Conservation (phyloP, 1,284 basidiomycete genomes). For the Meripilus lineatus region DNA sequence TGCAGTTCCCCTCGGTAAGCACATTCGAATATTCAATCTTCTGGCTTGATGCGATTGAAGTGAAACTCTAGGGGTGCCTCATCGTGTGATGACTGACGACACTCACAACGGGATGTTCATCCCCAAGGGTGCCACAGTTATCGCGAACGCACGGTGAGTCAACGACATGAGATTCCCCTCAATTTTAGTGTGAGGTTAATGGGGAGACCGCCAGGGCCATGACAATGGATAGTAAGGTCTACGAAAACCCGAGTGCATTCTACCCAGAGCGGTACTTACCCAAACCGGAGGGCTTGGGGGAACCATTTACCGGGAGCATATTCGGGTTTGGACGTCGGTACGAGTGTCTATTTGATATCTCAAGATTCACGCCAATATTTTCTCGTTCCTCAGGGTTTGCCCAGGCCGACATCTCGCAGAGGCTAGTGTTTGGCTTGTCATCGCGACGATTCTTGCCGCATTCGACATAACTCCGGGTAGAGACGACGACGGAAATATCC, state of each 20-base stretch:
- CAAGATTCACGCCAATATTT: too few relatives aligned
- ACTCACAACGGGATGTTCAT: constrained; percentile 7
- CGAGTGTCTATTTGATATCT: too few relatives aligned
- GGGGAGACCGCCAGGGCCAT: too few relatives aligned
- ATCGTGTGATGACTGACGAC: constrained; percentile 9
- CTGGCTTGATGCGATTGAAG: too few relatives aligned
- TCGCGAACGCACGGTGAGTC: not conserved
- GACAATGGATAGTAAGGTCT: constrained; percentile 11
- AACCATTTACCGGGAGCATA: too few relatives aligned
- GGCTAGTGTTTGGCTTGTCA: constrained; percentile 38
- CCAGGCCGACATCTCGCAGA: constrained; percentile 42
- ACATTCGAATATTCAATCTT: too few relatives aligned
- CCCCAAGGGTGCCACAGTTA: constrained; percentile 5
- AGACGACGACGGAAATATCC: constrained; percentile 13
- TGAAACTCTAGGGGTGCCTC: not conserved
- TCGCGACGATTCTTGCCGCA: constrained; percentile 37
- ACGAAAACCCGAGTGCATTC: constrained; percentile 6
- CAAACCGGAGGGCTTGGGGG: too few relatives aligned
- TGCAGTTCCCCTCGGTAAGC: too few relatives aligned
- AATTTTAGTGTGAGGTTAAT: too few relatives aligned
- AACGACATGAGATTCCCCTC: too few relatives aligned
- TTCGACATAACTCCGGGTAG: constrained; percentile 33
- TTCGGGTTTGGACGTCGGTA: too few relatives aligned
- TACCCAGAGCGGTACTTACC: constrained; percentile 1
- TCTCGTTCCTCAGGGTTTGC: too few relatives aligned